These are phyloP conservation scores for Malassezia equina DNA, from an alignment of 1,284 basidiomycete species.

Conservation along the genomic window DNA sequence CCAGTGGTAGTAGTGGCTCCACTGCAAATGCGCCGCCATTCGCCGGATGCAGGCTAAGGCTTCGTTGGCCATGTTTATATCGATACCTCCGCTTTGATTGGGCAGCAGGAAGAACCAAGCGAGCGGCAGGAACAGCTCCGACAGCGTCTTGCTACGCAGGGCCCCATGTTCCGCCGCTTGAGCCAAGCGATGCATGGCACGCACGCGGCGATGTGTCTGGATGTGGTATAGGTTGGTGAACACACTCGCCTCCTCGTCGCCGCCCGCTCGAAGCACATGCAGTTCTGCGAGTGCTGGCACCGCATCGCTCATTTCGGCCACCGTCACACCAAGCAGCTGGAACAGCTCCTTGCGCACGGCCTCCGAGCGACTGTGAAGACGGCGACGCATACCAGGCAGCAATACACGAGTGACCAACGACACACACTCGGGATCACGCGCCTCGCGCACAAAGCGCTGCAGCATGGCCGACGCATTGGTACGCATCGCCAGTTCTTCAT, in stretches of 20 bases:
- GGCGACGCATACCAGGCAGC: conserved; percentile 10
- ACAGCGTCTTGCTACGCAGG: conserved; percentile 63
- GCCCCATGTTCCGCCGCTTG: conserved; percentile 66
- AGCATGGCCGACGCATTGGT: conserved; percentile 69
- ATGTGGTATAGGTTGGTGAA: conserved; percentile 94
- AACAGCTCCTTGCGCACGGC: conserved; percentile 80
- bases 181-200: conserved; percentile 74
- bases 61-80: conserved; percentile 85
- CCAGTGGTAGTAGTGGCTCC: conserved; percentile 74
- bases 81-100: conserved; percentile 55
- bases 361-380: conserved; percentile 63
- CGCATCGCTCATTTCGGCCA: conserved; percentile 54
- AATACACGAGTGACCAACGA: conserved; percentile 3
- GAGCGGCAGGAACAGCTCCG: conserved; percentile 77
- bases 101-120: conserved; percentile 66
- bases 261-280: conserved; percentile 68
- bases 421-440: background rate
- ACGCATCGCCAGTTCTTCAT: conserved; percentile 79
- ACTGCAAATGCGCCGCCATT: conserved; percentile 50
- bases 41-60: conserved; percentile 58
- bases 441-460: conserved; percentile 59
- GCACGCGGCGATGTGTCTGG: conserved; percentile 77
- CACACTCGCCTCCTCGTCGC: conserved; percentile 90
- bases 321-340: conserved; percentile 66
- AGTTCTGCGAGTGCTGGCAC: conserved; percentile 65